Percentiles rank a stretch among this genome's conserved stretches.
Conservation (phyloP, 768 basidiomycete species). For the Rubroboletus satanas region DNA sequence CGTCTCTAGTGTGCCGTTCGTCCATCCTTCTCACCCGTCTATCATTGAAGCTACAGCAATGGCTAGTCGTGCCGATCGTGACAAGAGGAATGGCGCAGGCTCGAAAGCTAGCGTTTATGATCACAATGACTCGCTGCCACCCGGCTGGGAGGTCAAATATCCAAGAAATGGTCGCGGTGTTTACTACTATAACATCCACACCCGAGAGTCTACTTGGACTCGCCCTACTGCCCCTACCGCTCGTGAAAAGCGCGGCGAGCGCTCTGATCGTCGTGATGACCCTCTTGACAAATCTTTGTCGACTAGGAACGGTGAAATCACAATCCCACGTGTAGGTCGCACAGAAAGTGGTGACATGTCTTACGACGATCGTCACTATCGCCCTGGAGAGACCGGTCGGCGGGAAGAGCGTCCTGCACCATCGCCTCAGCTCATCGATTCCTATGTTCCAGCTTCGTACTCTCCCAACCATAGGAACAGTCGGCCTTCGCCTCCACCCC, state of each 20-base stretch:
- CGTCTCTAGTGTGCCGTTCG: constrained; percentile 45
- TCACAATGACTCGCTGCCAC: constrained; percentile 40
- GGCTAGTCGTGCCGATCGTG: constrained; percentile 44
- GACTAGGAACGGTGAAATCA: constrained; percentile 22
- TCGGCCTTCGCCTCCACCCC: constrained; percentile 21
- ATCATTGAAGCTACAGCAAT: constrained; percentile 62
- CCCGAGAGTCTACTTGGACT: constrained; percentile 56
- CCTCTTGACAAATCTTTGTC: constrained; percentile 24
- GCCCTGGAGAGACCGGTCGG: constrained; percentile 39
- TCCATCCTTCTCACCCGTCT: constrained; percentile 54
- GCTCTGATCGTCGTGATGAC: constrained; percentile 26
- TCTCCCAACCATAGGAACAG: constrained; percentile 22
- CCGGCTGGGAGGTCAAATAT: constrained; percentile 57
- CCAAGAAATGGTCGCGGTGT: constrained; percentile 45
- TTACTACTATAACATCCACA: constrained; percentile 59
- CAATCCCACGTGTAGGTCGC: constrained; percentile 28
- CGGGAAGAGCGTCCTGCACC: constrained; percentile 26
- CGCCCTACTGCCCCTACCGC: constrained; percentile 39
- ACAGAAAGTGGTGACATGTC: constrained; percentile 37
- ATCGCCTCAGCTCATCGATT: constrained; percentile 22
- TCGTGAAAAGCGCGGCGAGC: constrained; percentile 24
- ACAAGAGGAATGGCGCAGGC: constrained; percentile 38
- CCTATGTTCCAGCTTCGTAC: constrained; percentile 29
- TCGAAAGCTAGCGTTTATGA: constrained; percentile 27
- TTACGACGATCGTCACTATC: constrained; percentile 64